phyloP scores from a whole-genome alignment of 805 yeast genomes.

The Candida xyloterini region DNA sequence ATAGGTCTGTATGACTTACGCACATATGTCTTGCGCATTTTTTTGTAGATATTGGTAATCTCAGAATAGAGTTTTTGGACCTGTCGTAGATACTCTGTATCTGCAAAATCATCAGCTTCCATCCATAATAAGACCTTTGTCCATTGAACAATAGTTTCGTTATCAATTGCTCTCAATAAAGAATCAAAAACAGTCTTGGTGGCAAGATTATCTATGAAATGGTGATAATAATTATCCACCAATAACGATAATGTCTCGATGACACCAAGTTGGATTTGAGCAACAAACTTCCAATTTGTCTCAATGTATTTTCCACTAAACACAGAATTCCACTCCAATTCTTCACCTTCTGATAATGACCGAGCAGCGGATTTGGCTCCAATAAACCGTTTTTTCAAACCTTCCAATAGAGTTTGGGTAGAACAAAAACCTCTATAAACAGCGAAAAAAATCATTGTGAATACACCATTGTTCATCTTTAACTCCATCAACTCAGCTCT shows the following conservation, averaged over 20 bases:
- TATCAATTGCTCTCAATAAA: conserved; percentile 63
- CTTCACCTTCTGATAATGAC: conserved; percentile 27
- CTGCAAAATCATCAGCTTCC: conserved; percentile 18
- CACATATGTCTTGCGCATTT: conserved; percentile 65
- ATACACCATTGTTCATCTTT: conserved; percentile 61
- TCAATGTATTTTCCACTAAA: conserved; percentile 37
- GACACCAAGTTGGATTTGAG: conserved; percentile 78
- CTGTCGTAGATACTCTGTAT: conserved; percentile 17
- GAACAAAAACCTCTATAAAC: conserved; percentile 67
- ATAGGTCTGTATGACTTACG: conserved; percentile 68
- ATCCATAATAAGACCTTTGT: conserved; percentile 33
- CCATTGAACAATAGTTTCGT: conserved; percentile 57
- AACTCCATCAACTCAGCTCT: conserved; percentile 30
- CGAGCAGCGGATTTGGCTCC: conserved; percentile 63
- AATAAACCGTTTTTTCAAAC: conserved; percentile 50
- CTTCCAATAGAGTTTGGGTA: conserved; percentile 49
- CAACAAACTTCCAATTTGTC: conserved; percentile 63
- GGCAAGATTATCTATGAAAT: conserved; percentile 65
- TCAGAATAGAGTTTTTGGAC: conserved; percentile 23
- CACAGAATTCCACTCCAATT: conserved; percentile 57
- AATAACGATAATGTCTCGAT: conserved; percentile 72
- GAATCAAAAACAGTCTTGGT: conserved; percentile 61
- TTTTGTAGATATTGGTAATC: conserved; percentile 50
- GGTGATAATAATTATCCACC: conserved; percentile 68
- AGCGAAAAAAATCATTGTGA: conserved; percentile 65